Evolutionary conservation across 2,329 filamentous ascomycete genomes (phyloP).

Genomic region (Fusarium siculi): DNA sequence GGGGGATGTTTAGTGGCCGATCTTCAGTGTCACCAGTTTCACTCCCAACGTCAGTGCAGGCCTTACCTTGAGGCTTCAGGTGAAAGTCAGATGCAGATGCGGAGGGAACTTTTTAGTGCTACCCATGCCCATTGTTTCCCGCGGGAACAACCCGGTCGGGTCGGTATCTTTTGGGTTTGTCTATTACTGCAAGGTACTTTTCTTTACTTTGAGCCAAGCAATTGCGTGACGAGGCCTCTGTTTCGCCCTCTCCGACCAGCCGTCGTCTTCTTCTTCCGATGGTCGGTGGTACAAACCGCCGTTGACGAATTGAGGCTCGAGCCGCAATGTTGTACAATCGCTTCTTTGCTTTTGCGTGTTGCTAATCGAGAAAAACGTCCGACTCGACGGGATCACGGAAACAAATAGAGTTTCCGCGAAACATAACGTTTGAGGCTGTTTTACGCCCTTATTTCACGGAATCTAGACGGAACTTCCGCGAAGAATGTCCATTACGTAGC

Average conservation of each 20-base stretch:
- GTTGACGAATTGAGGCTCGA: not conserved
- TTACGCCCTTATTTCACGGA: not conserved
- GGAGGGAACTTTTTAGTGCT: not conserved
- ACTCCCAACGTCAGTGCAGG: conserved; percentile 3
- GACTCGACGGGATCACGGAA: not conserved
- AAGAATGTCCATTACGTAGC: not conserved
- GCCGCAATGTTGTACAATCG: not conserved
- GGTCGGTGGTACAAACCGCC: not conserved
- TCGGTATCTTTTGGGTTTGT: not conserved
- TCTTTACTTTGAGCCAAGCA: not conserved
- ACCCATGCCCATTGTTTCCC: not conserved
- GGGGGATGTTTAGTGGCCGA: conserved; percentile 13
- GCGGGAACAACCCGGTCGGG: not conserved
- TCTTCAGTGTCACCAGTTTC: conserved; percentile 10
- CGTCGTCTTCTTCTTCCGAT: not conserved
- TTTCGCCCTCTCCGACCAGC: not conserved
- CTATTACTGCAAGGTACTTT: not conserved
- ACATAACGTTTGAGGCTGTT: not conserved
- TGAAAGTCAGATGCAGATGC: not conserved
- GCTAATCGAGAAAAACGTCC: not conserved
- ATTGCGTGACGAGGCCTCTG: not conserved
- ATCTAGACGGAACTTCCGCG: not conserved
- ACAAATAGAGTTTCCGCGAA: not conserved
- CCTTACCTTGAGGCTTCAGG: not conserved
- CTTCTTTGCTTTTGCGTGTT: not conserved